A percentile compares a stretch with the other conserved stretches of the same genome.
Conservation (phyloP, 2,329 filamentous ascomycete genomes). For the Apiospora rasikravindrae region DNA sequence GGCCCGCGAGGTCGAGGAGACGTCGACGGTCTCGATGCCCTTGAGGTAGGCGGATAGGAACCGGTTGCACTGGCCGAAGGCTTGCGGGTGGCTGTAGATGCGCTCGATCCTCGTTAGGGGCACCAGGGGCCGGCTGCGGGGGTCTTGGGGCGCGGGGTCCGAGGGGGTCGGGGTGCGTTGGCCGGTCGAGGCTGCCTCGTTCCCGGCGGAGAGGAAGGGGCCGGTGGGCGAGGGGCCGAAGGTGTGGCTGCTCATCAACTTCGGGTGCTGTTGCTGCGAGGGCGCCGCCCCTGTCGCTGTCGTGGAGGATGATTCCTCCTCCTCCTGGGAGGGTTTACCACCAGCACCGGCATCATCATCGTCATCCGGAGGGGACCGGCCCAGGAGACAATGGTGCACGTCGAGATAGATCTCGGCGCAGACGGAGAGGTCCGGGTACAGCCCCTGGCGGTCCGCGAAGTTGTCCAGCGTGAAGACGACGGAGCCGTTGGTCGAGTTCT, state of each 20-base stretch:
- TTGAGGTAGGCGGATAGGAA: constrained; percentile 76
- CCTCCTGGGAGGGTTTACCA: background rate
- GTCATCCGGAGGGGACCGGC: background rate
- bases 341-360: background rate
- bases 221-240: background rate
- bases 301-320: constrained; percentile 23
- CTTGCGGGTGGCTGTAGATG: constrained; percentile 93
- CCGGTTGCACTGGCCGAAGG: constrained; percentile 84
- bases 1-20: constrained; percentile 81
- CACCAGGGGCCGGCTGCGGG: constrained; percentile 52
- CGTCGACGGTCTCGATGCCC: constrained; percentile 79
- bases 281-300: background rate
- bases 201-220: too few relatives aligned
- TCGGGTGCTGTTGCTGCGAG: constrained; percentile 21
- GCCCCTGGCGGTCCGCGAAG: constrained; percentile 73
- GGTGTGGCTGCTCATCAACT: constrained; percentile 33
- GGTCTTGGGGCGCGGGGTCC: constrained; percentile 50
- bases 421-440: constrained; percentile 73
- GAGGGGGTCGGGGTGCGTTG: constrained; percentile 55
- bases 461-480: constrained; percentile 91
- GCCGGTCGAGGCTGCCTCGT: constrained; percentile 32
- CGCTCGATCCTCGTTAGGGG: constrained; percentile 69
- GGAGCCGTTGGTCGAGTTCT: constrained; percentile 94
- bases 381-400: constrained; percentile 87
- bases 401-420: constrained; percentile 85